Percentiles rank a stretch among this genome's conserved stretches.
phyloP scores from a whole-genome alignment of 768 basidiomycete species.

The Chalciporus piperatus region DNA sequence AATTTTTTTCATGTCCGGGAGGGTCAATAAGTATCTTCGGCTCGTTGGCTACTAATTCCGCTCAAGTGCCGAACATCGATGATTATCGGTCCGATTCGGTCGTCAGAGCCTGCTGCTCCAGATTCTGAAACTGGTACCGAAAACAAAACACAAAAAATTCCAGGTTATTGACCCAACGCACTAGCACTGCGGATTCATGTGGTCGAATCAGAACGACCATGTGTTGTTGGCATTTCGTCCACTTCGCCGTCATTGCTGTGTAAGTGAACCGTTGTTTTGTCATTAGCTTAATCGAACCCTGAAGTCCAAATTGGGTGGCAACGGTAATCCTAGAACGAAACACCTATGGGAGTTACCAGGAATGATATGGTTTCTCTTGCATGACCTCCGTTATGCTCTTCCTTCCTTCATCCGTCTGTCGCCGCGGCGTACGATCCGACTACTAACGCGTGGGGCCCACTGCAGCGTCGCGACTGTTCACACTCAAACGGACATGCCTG shows the following conservation, averaged over 20 bases:
- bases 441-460: slow-evolving; percentile 9
- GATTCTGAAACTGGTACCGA: too few relatives aligned
- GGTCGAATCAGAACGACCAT: too few relatives aligned
- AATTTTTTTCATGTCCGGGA: too few relatives aligned
- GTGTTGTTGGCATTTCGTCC: not conserved
- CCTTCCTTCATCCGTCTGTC: slow-evolving; percentile 20
- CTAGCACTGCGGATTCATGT: too few relatives aligned
- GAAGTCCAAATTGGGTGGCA: not conserved
- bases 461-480: not conserved
- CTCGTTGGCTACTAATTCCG: too few relatives aligned
- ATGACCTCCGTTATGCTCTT: slow-evolving; percentile 8
- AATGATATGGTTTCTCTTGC: slow-evolving; percentile 4
- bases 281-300: slow-evolving; percentile 14
- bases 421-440: slow-evolving; percentile 14
- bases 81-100: too few relatives aligned
- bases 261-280: not conserved
- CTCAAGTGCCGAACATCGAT: too few relatives aligned
- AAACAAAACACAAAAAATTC: too few relatives aligned
- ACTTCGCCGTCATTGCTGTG: not conserved
- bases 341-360: slow-evolving; percentile 1
- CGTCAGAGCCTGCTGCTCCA: too few relatives aligned
- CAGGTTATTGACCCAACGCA: too few relatives aligned
- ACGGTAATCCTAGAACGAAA: slow-evolving; percentile 8
- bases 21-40: too few relatives aligned
- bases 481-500: slow-evolving; percentile 8